Evolutionary conservation across 768 basidiomycete genomes (phyloP).

Genomic region (Pholiota conissans): DNA sequence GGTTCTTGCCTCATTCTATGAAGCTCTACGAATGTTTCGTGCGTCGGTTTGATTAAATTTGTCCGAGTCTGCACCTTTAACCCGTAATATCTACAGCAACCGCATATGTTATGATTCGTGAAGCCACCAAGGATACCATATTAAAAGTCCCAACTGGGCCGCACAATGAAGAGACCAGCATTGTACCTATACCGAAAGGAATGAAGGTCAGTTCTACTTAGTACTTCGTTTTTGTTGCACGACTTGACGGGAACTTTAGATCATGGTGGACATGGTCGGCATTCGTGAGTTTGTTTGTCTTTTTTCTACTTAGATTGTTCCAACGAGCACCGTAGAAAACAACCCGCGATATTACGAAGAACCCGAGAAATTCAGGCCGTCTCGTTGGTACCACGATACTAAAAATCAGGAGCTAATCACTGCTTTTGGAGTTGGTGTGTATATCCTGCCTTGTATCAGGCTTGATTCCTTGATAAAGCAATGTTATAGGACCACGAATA

Average conservation of each 20-base stretch:
- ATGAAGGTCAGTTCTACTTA: neutral
- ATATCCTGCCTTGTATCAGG: neutral
- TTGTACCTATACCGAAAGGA: neutral
- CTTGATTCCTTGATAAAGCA: neutral
- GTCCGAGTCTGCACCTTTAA: neutral
- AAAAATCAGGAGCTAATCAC: neutral
- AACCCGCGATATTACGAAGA: conserved; percentile 1
- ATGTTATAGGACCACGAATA: conserved; percentile 25
- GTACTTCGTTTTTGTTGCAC: neutral
- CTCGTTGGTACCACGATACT: neutral
- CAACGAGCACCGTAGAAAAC: neutral
- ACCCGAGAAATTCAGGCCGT: conserved; percentile 1
- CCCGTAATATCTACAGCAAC: neutral
- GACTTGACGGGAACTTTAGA: neutral
- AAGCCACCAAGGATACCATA: neutral
- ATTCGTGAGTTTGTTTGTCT: neutral
- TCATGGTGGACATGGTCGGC: neutral
- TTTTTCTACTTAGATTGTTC: neutral
- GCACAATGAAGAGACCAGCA: neutral
- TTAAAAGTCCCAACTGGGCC: neutral
- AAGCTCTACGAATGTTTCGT: conserved; percentile 47
- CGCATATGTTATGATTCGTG: neutral
- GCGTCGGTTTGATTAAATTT: conserved; percentile 24
- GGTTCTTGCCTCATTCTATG: conserved; percentile 43
- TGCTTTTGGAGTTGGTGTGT: conserved; percentile 1